These are phyloP conservation scores for Diversispora epigaea DNA, from an alignment of 192 early-diverging fungal species.

Conservation along the genomic window DNA sequence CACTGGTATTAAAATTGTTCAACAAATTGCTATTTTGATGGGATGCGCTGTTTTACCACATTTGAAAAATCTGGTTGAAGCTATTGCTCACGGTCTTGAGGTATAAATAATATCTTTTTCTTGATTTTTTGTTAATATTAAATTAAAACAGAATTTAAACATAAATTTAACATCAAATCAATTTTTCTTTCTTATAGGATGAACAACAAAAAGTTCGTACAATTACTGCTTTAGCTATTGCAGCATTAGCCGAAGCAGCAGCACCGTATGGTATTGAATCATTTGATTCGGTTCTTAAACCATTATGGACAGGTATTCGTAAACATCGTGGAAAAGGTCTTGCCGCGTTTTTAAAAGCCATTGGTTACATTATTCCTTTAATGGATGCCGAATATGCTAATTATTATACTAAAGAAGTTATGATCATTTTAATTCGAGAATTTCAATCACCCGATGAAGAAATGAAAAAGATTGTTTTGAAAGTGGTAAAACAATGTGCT, in stretches of 20 bases:
- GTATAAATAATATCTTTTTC: conserved; percentile 27
- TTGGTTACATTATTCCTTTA: conserved; percentile 96
- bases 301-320: conserved; percentile 90
- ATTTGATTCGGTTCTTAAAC: conserved; percentile 86
- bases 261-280: conserved; percentile 99
- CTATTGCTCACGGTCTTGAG: conserved; percentile 85
- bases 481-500: conserved; percentile 96
- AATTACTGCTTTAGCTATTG: conserved; percentile 90
- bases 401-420: conserved; percentile 91
- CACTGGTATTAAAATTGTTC: conserved; percentile 96
- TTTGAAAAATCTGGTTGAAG: conserved; percentile 87
- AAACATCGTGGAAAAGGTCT: conserved; percentile 94
- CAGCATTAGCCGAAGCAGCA: conserved; percentile 94
- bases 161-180: background rate
- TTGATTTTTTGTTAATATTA: background rate
- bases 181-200: conserved; percentile 51
- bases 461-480: conserved; percentile 98
- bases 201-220: conserved; percentile 97
- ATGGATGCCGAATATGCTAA: conserved; percentile 96
- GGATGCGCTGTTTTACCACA: conserved; percentile 95
- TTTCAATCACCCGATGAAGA: conserved; percentile 98
- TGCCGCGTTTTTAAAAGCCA: conserved; percentile 98
- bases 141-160: too few species aligned
- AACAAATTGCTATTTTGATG: conserved; percentile 93
- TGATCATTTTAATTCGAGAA: conserved; percentile 89